Conservation (phyloP, 176 grass and related monocot species). For the Bonia amplexicaulis region DNA sequence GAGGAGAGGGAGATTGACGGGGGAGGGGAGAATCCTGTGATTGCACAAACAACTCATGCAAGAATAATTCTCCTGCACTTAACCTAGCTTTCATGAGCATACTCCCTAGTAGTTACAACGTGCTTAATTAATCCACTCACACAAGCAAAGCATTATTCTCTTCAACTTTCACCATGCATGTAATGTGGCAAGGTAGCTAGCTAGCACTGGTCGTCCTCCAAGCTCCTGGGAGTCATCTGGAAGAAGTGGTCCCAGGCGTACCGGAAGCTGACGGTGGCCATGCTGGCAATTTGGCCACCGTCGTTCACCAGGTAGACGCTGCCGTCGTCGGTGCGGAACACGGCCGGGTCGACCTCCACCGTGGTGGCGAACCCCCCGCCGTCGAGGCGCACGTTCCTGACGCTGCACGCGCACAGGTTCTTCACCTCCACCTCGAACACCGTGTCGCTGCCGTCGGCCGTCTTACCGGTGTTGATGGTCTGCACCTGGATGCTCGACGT, state of each 20-base stretch:
- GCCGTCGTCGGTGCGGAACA: conserved; percentile 42
- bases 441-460: conserved; percentile 18
- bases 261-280: conserved; percentile 44
- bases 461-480: conserved; percentile 38
- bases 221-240: conserved; percentile 35
- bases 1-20: too few species aligned
- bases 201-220: conserved; percentile 30
- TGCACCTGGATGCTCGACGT: conserved; percentile 46
- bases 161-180: background rate
- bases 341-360: conserved; percentile 37
- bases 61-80: background rate
- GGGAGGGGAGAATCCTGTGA: too few species aligned
- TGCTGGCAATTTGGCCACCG: conserved; percentile 40
- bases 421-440: conserved; percentile 64
- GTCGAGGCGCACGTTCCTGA: conserved; percentile 38
- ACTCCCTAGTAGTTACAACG: background rate
- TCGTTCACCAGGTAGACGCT: conserved; percentile 48
- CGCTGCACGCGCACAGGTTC: conserved; percentile 53
- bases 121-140: background rate
- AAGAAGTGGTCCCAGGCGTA: conserved; percentile 74
- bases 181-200: too few species aligned
- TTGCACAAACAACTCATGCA: background rate
- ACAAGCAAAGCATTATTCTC: background rate
- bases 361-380: conserved; percentile 49
- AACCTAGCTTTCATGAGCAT: background rate